phyloP scores from a whole-genome alignment of 805 yeast species.

The Suhomyces emberorum region DNA sequence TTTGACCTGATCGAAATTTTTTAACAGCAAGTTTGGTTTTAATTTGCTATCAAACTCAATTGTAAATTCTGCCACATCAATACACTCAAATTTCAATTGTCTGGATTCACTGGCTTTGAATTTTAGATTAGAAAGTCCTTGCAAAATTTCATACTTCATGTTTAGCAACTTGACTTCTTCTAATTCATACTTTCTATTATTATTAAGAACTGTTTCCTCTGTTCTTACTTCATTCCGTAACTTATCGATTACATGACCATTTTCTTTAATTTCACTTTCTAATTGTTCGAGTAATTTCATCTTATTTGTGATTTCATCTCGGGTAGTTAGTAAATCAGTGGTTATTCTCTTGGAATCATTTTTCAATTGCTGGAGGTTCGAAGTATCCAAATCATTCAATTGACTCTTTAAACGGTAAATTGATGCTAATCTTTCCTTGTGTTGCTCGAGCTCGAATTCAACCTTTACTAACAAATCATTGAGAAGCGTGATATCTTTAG shows the following conservation, averaged over 20 bases:
- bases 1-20: background rate
- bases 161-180: conserved; percentile 20
- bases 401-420: conserved; percentile 10
- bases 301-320: conserved; percentile 9
- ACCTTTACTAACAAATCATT: conserved; percentile 11
- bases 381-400: conserved; percentile 9
- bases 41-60: background rate
- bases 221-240: conserved; percentile 11
- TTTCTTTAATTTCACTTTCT: conserved; percentile 10
- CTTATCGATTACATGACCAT: conserved; percentile 6
- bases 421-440: conserved; percentile 15
- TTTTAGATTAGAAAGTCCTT: conserved; percentile 22
- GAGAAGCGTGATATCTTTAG: conserved; percentile 11
- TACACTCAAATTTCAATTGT: conserved; percentile 12
- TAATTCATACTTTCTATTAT: conserved; percentile 16
- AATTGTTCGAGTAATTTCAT: conserved; percentile 8
- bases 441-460: conserved; percentile 5
- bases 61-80: conserved; percentile 9
- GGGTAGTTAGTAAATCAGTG: conserved; percentile 11
- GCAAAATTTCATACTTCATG: conserved; percentile 22
- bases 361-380: conserved; percentile 13
- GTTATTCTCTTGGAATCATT: conserved; percentile 16
- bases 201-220: conserved; percentile 10
- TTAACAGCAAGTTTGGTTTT: background rate
- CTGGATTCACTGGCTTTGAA: conserved; percentile 12